phyloP scores from a whole-genome alignment of 164 flowering plant genomes.

The Berberis vulgaris region DNA sequence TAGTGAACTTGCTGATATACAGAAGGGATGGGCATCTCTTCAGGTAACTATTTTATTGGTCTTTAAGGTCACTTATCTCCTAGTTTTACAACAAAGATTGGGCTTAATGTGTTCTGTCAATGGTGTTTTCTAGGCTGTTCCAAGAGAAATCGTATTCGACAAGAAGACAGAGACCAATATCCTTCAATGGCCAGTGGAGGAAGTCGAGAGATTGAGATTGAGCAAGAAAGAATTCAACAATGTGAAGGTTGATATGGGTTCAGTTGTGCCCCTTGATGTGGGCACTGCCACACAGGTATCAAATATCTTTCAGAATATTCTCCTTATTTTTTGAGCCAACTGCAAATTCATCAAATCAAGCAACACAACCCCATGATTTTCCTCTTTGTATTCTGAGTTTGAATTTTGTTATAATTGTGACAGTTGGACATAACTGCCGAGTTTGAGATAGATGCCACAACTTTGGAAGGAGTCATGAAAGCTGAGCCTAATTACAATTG shows the following conservation, averaged over 20 bases:
- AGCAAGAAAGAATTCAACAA: conserved; percentile 23
- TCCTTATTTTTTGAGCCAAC: background rate
- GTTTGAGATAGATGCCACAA: conserved; percentile 17
- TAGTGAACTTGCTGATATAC: conserved; percentile 48
- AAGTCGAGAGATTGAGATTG: conserved; percentile 57
- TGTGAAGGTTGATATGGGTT: conserved; percentile 34
- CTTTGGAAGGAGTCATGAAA: conserved; percentile 17
- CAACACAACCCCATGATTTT: no score
- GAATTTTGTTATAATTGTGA: background rate
- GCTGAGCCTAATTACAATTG: conserved; percentile 19
- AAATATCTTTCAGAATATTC: background rate
- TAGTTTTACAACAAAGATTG: no score
- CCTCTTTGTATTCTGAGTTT: background rate
- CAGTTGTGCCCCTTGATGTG: background rate
- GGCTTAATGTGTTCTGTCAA: background rate
- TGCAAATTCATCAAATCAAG: no score
- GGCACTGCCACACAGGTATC: background rate
- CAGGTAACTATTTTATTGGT: conserved; percentile 28
- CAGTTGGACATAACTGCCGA: background rate
- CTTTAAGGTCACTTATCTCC: no score
- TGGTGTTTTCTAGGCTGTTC: conserved; percentile 40
- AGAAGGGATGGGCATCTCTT: conserved; percentile 71
- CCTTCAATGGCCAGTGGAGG: conserved; percentile 81
- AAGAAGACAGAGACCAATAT: conserved; percentile 51
- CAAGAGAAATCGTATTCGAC: conserved; percentile 58